Percentiles rank a stretch among this genome's conserved stretches.
phyloP scores from a whole-genome alignment of 441 rosid genomes.

The Codiaeum variegatum region DNA sequence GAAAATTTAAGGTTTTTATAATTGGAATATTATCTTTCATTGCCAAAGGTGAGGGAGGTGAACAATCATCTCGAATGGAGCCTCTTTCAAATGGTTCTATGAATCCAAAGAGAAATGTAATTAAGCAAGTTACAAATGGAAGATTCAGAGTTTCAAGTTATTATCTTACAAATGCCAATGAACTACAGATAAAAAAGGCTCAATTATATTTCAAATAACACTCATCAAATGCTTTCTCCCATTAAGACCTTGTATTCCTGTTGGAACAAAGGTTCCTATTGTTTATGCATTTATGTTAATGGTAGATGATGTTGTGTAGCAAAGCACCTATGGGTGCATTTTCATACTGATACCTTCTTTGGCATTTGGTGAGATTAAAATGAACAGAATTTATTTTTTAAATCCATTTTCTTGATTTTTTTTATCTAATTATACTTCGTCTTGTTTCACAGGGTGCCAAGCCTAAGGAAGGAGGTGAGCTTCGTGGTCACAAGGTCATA shows the following conservation, averaged over 20 bases:
- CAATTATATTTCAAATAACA: constrained; percentile 54
- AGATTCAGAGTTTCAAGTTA: constrained; percentile 98
- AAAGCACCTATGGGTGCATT: constrained; percentile 47
- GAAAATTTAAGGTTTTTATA: neutral
- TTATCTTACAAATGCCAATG: constrained; percentile 97
- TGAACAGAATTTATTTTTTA: constrained; percentile 23
- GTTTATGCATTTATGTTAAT: constrained; percentile 52
- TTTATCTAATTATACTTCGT: constrained; percentile 20
- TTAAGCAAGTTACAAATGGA: constrained; percentile 99
- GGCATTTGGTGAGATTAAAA: constrained; percentile 49
- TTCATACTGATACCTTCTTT: constrained; percentile 43
- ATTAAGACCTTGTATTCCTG: constrained; percentile 38
- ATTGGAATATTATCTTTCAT: neutral
- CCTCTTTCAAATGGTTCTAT: constrained; percentile 87
- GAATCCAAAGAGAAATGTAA: constrained; percentile 96
- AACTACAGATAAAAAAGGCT: constrained; percentile 98
- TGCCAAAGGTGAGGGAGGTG: constrained; percentile 96
- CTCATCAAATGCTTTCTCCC: constrained; percentile 8
- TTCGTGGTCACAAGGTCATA: constrained; percentile 98
- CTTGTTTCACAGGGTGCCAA: constrained; percentile 80
- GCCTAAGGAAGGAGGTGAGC: constrained; percentile 99
- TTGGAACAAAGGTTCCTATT: constrained; percentile 49
- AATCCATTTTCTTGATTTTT: constrained; percentile 13
- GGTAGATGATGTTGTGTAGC: constrained; percentile 64
- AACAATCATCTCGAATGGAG: constrained; percentile 97